Base-by-base conservation (phyloP, 768 basidiomycete genomes). In the Inosperma sp. region DNA sequence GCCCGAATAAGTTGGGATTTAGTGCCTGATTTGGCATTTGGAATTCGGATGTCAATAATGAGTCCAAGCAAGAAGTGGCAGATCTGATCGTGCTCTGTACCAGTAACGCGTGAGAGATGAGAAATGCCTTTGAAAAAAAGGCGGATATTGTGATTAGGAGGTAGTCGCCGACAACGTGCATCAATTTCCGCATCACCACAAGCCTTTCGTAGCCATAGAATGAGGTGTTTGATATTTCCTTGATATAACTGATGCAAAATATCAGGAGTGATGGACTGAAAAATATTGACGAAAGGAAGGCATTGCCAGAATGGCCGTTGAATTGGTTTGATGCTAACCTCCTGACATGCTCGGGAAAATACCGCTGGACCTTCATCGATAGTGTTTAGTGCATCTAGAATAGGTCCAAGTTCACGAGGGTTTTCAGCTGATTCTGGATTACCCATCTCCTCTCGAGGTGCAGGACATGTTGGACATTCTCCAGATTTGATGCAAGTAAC, bases 191-290 rank as follows among this genome's bases (percentile, higher is more conserved):
- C 48, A 0, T 47, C 51, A 4, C 58, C 62, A 23, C 53, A 45
- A 6, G 57, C 52, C 42, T 40, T 19, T 7, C 55, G 54, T 6
- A 61, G 47, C 76, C 75, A 78, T 2, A 47, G 36, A 3, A 73
- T 55, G 1, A 74, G 48, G 48, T 76, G 73, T 46, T 72, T 72
- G 58, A 77, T 63, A 5, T 75, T 51, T 1, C 77, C 77, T 53
- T 79, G 73, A 51, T 75, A 68, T n/a, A n/a, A n/a, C n/a, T n/a
- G n/a, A n/a, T n/a, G n/a, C n/a, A n/a, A n/a, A n/a, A n/a, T n/a
- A n/a, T n/a, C n/a, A n/a, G n/a, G n/a, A n/a, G n/a, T n/a, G n/a
- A n/a, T n/a, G n/a, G n/a, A n/a, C n/a, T n/a, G 10, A 55, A 69
- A 74, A 37, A 78, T 77, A 51, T 77, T 51, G 41, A 59, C 48